phyloP scores from a whole-genome alignment of 345 rosid genomes.

The Eucalyptus viminalis region DNA sequence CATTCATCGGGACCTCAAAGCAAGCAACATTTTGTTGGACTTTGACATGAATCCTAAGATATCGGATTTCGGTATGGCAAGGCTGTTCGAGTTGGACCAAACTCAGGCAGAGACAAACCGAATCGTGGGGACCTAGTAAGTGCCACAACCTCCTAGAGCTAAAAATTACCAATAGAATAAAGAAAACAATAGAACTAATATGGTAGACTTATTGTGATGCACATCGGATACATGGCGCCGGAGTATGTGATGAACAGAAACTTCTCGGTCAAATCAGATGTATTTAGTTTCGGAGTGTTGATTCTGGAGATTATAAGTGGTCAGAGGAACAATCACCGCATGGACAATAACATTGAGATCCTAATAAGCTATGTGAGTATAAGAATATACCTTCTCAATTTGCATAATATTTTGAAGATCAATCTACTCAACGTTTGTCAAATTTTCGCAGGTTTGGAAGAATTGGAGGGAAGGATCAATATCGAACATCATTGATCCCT shows the following conservation, averaged over 20 bases:
- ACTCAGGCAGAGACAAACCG: slow-evolving; percentile 14
- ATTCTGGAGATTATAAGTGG: slow-evolving; percentile 41
- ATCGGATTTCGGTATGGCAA: slow-evolving; percentile 50
- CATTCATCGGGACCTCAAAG: slow-evolving; percentile 43
- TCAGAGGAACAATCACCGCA: slow-evolving; percentile 1
- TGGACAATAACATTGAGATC: neutral
- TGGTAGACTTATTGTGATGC: neutral
- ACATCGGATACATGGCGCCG: slow-evolving; percentile 36
- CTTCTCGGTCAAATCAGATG: slow-evolving; percentile 43
- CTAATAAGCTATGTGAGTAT: slow-evolving; percentile 21
- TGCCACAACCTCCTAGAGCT: neutral
- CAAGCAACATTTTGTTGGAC: slow-evolving; percentile 29
- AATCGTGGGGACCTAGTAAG: slow-evolving; percentile 35
- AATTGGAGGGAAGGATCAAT: slow-evolving; percentile 33
- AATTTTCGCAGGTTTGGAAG: slow-evolving; percentile 35
- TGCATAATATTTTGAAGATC: neutral
- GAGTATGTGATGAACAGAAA: slow-evolving; percentile 40
- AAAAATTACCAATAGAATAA: neutral
- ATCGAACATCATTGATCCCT: slow-evolving; percentile 27
- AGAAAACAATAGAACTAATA: neutral
- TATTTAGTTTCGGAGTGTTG: slow-evolving; percentile 40
- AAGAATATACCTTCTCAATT: neutral
- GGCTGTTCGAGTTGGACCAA: slow-evolving; percentile 16
- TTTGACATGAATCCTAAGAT: slow-evolving; percentile 32
- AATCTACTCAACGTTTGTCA: neutral